Conservation (phyloP, 495 filamentous ascomycete species). For the Xylaria palmicola region DNA sequence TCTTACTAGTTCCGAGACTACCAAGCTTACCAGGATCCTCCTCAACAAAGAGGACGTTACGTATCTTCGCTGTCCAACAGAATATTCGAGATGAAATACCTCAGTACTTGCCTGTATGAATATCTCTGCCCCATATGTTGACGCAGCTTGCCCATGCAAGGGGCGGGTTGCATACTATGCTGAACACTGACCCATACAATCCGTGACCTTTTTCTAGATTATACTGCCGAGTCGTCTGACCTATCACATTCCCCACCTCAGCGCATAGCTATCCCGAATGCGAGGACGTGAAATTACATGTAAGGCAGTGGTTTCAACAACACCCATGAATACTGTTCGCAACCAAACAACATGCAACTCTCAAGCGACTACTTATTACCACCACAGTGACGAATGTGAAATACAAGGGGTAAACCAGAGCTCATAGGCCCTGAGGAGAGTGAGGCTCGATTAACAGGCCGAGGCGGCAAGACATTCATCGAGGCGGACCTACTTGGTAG, state of each 20-base stretch:
- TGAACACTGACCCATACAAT: slow-evolving; percentile 22
- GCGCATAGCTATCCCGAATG: slow-evolving; percentile 6
- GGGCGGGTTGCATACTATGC: slow-evolving; percentile 26
- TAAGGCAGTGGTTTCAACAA: not conserved
- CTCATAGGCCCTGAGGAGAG: not conserved
- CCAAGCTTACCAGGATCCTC: not conserved
- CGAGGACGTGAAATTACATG: slow-evolving; percentile 8
- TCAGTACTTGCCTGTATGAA: slow-evolving; percentile 15
- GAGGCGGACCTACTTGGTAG: not conserved
- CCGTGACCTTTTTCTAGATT: slow-evolving; percentile 9
- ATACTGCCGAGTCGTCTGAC: slow-evolving; percentile 21
- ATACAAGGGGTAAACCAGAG: not conserved
- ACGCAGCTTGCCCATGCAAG: slow-evolving; percentile 27
- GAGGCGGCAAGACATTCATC: not conserved
- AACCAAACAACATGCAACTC: not conserved
- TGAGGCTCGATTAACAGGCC: slow-evolving; percentile 10
- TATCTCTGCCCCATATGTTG: slow-evolving; percentile 12
- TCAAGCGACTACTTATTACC: not conserved
- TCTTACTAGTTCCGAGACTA: not conserved
- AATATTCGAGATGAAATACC: slow-evolving; percentile 1
- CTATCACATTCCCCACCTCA: slow-evolving; percentile 26
- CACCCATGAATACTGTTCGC: not conserved
- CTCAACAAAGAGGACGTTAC: slow-evolving; percentile 2
- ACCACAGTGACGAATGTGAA: not conserved
- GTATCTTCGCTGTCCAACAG: not conserved